Percentiles rank a stretch among this genome's conserved stretches.
Evolutionary conservation across 2,329 filamentous ascomycete genomes (phyloP).

Genomic region (Trichothecium roseum): DNA sequence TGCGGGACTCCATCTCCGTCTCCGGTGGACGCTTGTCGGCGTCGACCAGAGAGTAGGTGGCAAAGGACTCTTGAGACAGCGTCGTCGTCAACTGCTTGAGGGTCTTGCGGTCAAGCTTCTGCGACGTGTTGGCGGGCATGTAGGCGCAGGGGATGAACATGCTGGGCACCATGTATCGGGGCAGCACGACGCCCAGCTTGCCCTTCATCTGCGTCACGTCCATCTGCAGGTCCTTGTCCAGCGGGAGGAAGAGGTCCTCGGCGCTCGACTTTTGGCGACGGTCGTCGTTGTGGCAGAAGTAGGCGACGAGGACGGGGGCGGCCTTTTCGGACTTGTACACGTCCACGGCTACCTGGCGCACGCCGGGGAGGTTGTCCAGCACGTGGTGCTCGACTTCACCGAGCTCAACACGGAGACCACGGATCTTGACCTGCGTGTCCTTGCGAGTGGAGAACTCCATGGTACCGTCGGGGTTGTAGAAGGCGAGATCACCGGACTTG

Average conservation of each 20-base stretch:
- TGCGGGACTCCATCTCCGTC: constrained; percentile 1
- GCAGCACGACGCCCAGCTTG: constrained; percentile 5
- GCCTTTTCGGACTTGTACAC: neutral
- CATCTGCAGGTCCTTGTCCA: constrained; percentile 4
- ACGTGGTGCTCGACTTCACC: constrained; percentile 9
- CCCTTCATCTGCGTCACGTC: constrained; percentile 8
- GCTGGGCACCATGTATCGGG: constrained; percentile 9
- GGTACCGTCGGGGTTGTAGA: constrained; percentile 24
- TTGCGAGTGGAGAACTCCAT: constrained; percentile 37
- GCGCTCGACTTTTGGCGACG: neutral
- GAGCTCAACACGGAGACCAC: constrained; percentile 42
- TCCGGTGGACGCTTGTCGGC: neutral
- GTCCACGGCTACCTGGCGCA: constrained; percentile 2
- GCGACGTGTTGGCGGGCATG: constrained; percentile 7
- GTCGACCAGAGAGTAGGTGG: neutral
- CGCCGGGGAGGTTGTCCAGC: neutral
- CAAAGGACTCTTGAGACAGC: neutral
- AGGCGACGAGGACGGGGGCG: constrained; percentile 1
- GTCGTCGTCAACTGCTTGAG: neutral
- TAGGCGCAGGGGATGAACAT: constrained; percentile 5
- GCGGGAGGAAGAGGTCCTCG: constrained; percentile 5
- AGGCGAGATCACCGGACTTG: constrained; percentile 34
- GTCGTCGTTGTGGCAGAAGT: constrained; percentile 2
- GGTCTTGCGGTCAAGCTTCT: constrained; percentile 8
- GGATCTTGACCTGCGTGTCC: constrained; percentile 45